phyloP scores from a whole-genome alignment of 2,329 filamentous ascomycete species.

The Alternaria gansuensis region DNA sequence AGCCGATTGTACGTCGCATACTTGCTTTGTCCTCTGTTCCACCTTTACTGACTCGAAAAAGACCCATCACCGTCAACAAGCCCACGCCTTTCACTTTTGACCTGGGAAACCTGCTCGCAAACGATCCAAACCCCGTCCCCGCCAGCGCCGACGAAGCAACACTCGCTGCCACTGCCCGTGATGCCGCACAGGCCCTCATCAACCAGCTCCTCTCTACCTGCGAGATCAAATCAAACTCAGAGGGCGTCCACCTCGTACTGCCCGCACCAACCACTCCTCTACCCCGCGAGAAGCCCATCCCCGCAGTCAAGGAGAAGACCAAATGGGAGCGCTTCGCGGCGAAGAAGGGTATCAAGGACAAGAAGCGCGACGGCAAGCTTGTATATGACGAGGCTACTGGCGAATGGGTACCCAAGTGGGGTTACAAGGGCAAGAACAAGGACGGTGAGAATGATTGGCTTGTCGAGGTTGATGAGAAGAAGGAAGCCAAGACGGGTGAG shows the following conservation, averaged over 20 bases:
- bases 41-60: conserved; percentile 17
- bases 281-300: conserved; percentile 91
- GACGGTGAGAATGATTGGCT: conserved; percentile 84
- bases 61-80: conserved; percentile 64
- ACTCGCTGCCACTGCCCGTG: conserved; percentile 78
- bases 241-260: conserved; percentile 80
- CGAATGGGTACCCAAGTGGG: conserved; percentile 95
- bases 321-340: conserved; percentile 97
- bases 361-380: conserved; percentile 81
- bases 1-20: conserved; percentile 42
- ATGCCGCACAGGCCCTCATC: conserved; percentile 89
- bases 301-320: conserved; percentile 80
- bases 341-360: conserved; percentile 95
- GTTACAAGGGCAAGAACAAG: conserved; percentile 91
- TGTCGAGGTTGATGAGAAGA: conserved; percentile 83
- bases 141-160: conserved; percentile 69
- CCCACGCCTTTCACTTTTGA: conserved; percentile 93
- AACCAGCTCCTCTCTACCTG: conserved; percentile 94
- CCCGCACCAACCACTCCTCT: conserved; percentile 74
- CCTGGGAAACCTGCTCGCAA: conserved; percentile 83
- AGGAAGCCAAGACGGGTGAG: conserved; percentile 71
- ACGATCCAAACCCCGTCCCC: conserved; percentile 84
- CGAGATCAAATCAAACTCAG: conserved; percentile 73
- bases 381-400: conserved; percentile 84
- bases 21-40: conserved; percentile 10